Evolutionary conservation across 2,329 filamentous ascomycete species (phyloP).

Genomic region (Apiospora aurea): DNA sequence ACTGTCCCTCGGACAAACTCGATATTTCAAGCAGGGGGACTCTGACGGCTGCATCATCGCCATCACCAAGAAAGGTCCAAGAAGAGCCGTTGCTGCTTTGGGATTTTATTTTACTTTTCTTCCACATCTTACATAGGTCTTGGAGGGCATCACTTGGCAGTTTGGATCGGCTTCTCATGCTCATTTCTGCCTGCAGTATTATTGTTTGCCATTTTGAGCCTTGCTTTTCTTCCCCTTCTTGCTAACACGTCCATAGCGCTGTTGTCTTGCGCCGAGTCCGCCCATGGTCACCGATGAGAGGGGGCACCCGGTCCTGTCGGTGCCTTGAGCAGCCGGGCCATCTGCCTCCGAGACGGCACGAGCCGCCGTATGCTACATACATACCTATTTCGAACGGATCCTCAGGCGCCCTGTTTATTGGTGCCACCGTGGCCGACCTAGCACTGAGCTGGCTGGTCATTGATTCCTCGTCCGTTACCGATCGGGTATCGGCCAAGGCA

Average conservation of each 20-base stretch:
- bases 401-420: not conserved
- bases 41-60: not conserved
- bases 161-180: not conserved
- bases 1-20: not conserved
- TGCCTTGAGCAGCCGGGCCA: not conserved
- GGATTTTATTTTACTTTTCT: too few species aligned
- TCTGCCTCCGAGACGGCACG: conserved; percentile 17
- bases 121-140: not conserved
- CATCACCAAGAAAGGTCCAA: not conserved
- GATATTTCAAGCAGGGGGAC: not conserved
- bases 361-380: conserved; percentile 4
- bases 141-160: not conserved
- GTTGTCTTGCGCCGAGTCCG: not conserved
- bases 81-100: too few species aligned
- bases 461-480: not conserved
- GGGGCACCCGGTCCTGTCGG: not conserved
- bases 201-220: not conserved
- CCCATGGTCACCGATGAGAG: not conserved
- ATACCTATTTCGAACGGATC: not conserved
- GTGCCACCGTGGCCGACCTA: not conserved
- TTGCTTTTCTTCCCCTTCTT: not conserved
- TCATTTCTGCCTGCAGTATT: not conserved
- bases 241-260: not conserved
- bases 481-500: not conserved
- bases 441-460: not conserved